A percentile compares a stretch with the other conserved stretches of the same genome.
phyloP scores from a whole-genome alignment of 768 basidiomycete genomes.

The Pluteus cervinus region DNA sequence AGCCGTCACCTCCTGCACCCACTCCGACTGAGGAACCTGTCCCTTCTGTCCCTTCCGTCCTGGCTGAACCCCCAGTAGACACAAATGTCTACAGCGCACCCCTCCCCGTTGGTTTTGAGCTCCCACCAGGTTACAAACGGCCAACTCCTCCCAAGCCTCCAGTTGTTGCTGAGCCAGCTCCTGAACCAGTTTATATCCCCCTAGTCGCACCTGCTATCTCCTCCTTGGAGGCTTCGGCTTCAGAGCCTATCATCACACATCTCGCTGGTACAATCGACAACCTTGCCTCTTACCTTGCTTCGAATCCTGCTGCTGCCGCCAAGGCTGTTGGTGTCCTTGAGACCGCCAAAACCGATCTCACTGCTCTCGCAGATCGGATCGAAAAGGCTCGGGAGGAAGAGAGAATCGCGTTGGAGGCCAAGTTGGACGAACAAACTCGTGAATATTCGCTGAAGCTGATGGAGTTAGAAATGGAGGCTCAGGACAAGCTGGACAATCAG shows the following conservation, averaged over 20 bases:
- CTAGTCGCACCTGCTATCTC: constrained; percentile 77
- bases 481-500: constrained; percentile 79
- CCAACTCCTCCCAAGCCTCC: constrained; percentile 47
- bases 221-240: constrained; percentile 55
- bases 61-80: constrained; percentile 10
- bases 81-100: constrained; percentile 57
- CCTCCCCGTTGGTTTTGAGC: constrained; percentile 91
- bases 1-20: constrained; percentile 16
- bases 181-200: constrained; percentile 47
- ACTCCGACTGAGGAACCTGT: constrained; percentile 14
- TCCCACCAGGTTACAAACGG: constrained; percentile 80
- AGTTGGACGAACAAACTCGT: constrained; percentile 75
- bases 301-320: constrained; percentile 60
- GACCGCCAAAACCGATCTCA: constrained; percentile 76
- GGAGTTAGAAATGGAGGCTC: constrained; percentile 79
- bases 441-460: constrained; percentile 80
- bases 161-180: constrained; percentile 16
- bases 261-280: constrained; percentile 91
- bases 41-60: constrained; percentile 10
- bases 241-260: constrained; percentile 91
- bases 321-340: constrained; percentile 74
- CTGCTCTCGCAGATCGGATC: constrained; percentile 68
- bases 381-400: constrained; percentile 79
- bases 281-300: constrained; percentile 77
- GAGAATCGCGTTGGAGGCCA: constrained; percentile 50